phyloP scores from a whole-genome alignment of 1,139 yeast genomes.

The Candida pseudocylindracea region DNA sequence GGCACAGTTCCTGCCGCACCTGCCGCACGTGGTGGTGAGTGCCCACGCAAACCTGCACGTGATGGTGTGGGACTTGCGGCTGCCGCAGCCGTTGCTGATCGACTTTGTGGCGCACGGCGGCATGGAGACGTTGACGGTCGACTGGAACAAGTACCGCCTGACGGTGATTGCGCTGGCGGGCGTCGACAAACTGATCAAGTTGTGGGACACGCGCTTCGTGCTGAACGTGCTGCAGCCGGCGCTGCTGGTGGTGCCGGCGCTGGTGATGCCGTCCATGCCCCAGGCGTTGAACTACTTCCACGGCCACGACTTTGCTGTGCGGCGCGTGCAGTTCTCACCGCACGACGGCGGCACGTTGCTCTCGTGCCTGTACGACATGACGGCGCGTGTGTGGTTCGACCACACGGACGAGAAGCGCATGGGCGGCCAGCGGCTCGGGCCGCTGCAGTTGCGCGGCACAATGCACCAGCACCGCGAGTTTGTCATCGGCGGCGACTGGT shows the following conservation, averaged over 20 bases:
- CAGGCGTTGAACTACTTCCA: slow-evolving; percentile 57
- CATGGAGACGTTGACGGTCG: slow-evolving; percentile 58
- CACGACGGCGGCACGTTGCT: slow-evolving; percentile 52
- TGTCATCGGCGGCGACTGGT: slow-evolving; percentile 90
- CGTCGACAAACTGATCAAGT: slow-evolving; percentile 60
- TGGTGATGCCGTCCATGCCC: slow-evolving; percentile 23
- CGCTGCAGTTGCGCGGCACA: slow-evolving; percentile 24
- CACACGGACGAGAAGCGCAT: slow-evolving; percentile 26
- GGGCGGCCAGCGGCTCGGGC: slow-evolving; percentile 16
- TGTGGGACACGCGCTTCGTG: slow-evolving; percentile 78
- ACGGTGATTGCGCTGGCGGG: slow-evolving; percentile 72
- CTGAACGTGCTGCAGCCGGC: slow-evolving; percentile 16
- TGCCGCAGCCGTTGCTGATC: slow-evolving; percentile 35
- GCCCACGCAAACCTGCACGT: slow-evolving; percentile 66
- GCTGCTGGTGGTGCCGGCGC: slow-evolving; percentile 4
- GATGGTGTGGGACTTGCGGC: slow-evolving; percentile 70
- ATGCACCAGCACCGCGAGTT: slow-evolving; percentile 67
- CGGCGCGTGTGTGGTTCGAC: slow-evolving; percentile 72
- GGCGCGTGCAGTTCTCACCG: slow-evolving; percentile 77
- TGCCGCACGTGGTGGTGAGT: slow-evolving; percentile 45
- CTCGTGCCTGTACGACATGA: slow-evolving; percentile 82
- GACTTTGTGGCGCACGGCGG: slow-evolving; percentile 60
- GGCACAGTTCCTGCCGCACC: slow-evolving; percentile 73
- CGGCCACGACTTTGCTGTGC: slow-evolving; percentile 81
- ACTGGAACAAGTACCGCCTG: slow-evolving; percentile 78